phyloP scores from a whole-genome alignment of 1,139 yeast genomes.

The Chernovozyma sophiae-reginae region DNA sequence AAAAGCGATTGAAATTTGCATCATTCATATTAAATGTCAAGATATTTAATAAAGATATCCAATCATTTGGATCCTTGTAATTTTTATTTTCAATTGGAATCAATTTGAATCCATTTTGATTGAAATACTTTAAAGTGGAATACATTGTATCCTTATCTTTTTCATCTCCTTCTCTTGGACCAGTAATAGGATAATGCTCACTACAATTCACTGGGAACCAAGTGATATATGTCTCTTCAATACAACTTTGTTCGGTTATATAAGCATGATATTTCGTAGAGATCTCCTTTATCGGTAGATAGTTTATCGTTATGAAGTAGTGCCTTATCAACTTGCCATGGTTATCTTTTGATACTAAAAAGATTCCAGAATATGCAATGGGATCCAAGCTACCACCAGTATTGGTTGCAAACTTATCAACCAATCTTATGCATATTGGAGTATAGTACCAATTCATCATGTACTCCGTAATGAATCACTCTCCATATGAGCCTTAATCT shows the following conservation, averaged over 20 bases:
- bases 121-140: constrained; percentile 15
- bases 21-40: constrained; percentile 4
- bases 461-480: no score
- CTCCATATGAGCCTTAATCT: no score
- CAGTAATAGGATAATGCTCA: constrained; percentile 6
- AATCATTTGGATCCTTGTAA: constrained; percentile 3
- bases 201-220: constrained; percentile 19
- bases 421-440: constrained; percentile 26
- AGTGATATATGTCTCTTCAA: constrained; percentile 12
- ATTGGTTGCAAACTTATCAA: constrained; percentile 8
- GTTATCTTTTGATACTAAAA: constrained; percentile 14
- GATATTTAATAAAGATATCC: constrained; percentile 4
- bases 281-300: constrained; percentile 12
- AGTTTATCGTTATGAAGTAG: constrained; percentile 16
- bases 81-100: constrained; percentile 23
- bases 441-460: constrained; percentile 17
- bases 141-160: constrained; percentile 6
- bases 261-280: constrained; percentile 13
- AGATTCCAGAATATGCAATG: constrained; percentile 25
- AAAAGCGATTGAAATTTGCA: constrained; percentile 8
- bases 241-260: constrained; percentile 15
- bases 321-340: constrained; percentile 12
- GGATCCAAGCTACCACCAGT: constrained; percentile 11
- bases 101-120: constrained; percentile 23
- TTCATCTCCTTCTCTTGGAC: not conserved